A percentile compares a stretch with the other conserved stretches of the same genome.
Evolutionary conservation across 140 eudicot species (phyloP).

Genomic region (Ambrosia hybrid): DNA sequence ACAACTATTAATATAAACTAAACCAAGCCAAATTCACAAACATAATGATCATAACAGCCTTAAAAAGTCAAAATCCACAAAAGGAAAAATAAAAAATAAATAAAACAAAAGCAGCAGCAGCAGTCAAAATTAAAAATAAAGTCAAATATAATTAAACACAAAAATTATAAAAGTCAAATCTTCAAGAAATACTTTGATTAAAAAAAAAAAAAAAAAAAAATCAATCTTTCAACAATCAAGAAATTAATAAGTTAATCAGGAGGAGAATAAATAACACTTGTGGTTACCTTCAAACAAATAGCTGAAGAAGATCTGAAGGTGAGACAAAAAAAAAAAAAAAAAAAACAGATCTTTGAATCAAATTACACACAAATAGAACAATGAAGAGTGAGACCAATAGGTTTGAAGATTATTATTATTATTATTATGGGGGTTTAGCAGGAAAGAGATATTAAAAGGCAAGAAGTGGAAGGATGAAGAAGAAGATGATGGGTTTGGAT

Average conservation of each 20-base stretch:
- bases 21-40: not conserved
- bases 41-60: not conserved
- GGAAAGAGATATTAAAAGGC: not conserved
- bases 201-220: too few species aligned
- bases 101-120: too few species aligned
- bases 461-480: too few species aligned
- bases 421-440: slow-evolving; percentile 1
- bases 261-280: not conserved
- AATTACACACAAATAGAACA: slow-evolving; percentile 20
- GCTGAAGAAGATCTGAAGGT: slow-evolving; percentile 45
- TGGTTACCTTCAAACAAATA: not conserved
- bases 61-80: not conserved
- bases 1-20: not conserved
- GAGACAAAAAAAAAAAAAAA: slow-evolving; percentile 20
- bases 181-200: too few species aligned
- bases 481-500: too few species aligned
- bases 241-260: not conserved
- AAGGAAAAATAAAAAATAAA: too few species aligned
- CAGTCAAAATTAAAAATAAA: too few species aligned
- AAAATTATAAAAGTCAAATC: too few species aligned
- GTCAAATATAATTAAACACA: not conserved
- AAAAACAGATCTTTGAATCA: slow-evolving; percentile 52
- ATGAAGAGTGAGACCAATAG: not conserved
- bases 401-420: slow-evolving; percentile 23
- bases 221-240: too few species aligned